Evolutionary conservation across 805 yeast species (phyloP), one percentile per base, ranked within the genome.

Genomic region (Pichia nanzhaoensis): DNA sequence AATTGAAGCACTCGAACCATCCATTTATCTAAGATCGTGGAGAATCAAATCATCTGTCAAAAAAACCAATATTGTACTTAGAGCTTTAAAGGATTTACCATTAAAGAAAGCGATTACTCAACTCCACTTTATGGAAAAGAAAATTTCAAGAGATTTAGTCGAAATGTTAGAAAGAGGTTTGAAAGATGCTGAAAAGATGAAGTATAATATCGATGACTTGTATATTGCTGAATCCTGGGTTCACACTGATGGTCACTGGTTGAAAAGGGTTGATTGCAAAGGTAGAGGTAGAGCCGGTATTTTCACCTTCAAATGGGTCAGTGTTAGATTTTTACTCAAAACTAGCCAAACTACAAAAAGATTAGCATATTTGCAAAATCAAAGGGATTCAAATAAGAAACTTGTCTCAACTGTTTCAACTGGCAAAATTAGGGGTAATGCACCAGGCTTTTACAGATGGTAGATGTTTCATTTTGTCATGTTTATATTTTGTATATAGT

Each of bases 261-360:
- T 60, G 24, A 82, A 78, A 62, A 75, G 93, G 61, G 64, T 80
- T 9, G 96, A 91, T 55, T 73, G 75, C 60, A 89, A 88, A 68
- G 96, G 93, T 52, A 80, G 98, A 69, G 96, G 96, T 52, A 78
- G 96, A 64, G 72, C 77, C 18, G 98, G 98, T 60, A 66, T 85
- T 46, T 74, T 84, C 41, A 74, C 72, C 28, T 93, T 86, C 58
- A 79, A 84, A 49, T 84, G 76, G 61, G 80, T 88, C 42, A 95
- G 91, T 64, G 78, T 90, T 28, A 79, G 83, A 67, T 85, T 86
- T 37, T 73, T 91, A 47, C 69, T 91, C 47, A 83, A 80, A 61
- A 75, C 87, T 85, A 58, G 66, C 70, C 50, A 64, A 70, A 44
- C 67, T 71, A 52, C 75, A 74, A 57, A 64, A 69, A 47, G 57